Evolutionary conservation across 1,284 basidiomycete species (phyloP).

Genomic region (Farysia itapuensis): DNA sequence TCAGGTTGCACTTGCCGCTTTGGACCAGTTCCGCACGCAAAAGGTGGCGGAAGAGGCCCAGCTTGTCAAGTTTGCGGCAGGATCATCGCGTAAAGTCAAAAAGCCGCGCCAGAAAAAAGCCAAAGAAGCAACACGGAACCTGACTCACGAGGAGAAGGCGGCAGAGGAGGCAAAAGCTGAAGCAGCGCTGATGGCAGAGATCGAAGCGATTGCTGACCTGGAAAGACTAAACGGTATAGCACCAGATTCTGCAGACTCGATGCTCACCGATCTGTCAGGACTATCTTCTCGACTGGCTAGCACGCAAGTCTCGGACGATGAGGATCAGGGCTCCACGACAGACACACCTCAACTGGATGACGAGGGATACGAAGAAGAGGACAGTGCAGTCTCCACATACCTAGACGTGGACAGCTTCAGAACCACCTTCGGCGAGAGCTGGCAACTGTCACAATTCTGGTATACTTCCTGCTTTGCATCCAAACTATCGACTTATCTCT

Average conservation of each 20-base stretch:
- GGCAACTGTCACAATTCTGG: slow-evolving; percentile 39
- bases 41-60: slow-evolving; percentile 47
- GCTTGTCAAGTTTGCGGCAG: slow-evolving; percentile 25
- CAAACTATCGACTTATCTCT: slow-evolving; percentile 20
- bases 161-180: slow-evolving; percentile 29
- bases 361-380: slow-evolving; percentile 20
- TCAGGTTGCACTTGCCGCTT: slow-evolving; percentile 49
- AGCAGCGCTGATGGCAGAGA: slow-evolving; percentile 43
- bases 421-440: slow-evolving; percentile 50
- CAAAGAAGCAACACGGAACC: slow-evolving; percentile 7
- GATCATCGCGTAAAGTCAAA: neutral
- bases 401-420: slow-evolving; percentile 41
- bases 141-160: slow-evolving; percentile 10
- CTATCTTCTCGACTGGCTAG: slow-evolving; percentile 5
- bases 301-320: slow-evolving; percentile 1
- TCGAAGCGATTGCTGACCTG: slow-evolving; percentile 37
- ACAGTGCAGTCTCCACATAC: neutral
- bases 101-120: neutral
- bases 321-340: neutral
- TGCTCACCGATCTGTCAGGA: slow-evolving; percentile 8
- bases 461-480: slow-evolving; percentile 22
- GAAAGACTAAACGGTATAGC: slow-evolving; percentile 33
- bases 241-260: slow-evolving; percentile 23
- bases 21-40: slow-evolving; percentile 50
- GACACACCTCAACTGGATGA: neutral